Conservation (phyloP, 805 yeast species). For the Lipomyces yamadae region DNA sequence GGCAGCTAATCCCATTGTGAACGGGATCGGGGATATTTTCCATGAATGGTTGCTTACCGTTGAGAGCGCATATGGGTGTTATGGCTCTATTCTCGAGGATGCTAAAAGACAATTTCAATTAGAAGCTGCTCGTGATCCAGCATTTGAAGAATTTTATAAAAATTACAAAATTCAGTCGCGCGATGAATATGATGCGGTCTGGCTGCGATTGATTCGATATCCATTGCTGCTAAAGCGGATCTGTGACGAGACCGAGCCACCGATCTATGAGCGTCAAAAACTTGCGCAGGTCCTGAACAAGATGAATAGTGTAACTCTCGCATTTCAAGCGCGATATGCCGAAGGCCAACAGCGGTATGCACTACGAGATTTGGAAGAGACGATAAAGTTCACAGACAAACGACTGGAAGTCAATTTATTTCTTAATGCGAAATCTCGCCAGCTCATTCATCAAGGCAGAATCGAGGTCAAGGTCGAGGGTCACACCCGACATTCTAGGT, state of each 20-base stretch:
- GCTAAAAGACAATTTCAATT: conserved; percentile 53
- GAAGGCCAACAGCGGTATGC: conserved; percentile 63
- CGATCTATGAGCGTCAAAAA: conserved; percentile 58
- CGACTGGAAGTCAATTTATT: conserved; percentile 56
- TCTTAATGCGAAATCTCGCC: conserved; percentile 59
- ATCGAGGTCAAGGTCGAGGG: conserved; percentile 49
- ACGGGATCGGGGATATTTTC: conserved; percentile 66
- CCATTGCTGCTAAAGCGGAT: conserved; percentile 68
- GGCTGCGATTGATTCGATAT: conserved; percentile 60
- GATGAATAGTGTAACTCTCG: conserved; percentile 59
- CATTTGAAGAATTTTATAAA: conserved; percentile 61
- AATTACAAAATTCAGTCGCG: conserved; percentile 15
- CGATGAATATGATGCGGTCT: conserved; percentile 11
- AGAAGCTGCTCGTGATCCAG: conserved; percentile 48
- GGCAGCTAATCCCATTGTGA: conserved; percentile 66
- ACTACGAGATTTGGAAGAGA: conserved; percentile 57
- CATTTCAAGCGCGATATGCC: conserved; percentile 66
- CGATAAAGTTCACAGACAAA: conserved; percentile 58
- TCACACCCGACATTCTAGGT: conserved; percentile 36
- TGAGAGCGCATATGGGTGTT: conserved; percentile 56
- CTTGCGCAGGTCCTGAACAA: conserved; percentile 60
- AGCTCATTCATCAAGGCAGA: conserved; percentile 61
- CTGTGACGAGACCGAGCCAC: conserved; percentile 53
- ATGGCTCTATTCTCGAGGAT: conserved; percentile 54
- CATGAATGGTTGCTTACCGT: conserved; percentile 68